Evolutionary conservation across 768 basidiomycete genomes (phyloP).

Genomic region (Termitomyces sp.): DNA sequence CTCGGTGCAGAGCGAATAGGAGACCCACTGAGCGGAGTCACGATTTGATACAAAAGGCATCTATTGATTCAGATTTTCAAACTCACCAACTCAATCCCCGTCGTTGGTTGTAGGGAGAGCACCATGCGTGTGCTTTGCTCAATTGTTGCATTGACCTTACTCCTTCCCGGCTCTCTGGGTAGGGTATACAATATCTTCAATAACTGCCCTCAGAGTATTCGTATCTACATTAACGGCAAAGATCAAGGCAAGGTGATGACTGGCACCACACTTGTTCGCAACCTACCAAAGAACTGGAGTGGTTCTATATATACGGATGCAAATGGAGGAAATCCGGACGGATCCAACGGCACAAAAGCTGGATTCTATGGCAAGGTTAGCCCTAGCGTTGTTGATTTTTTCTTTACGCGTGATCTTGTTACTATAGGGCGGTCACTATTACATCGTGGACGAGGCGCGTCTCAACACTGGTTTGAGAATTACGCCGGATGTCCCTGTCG

Average conservation of each 20-base stretch:
- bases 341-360: slow-evolving; percentile 19
- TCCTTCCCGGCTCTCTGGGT: neutral
- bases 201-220: neutral
- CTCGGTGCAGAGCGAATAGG: neutral
- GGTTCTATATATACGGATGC: slow-evolving; percentile 23
- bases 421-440: slow-evolving; percentile 21
- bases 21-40: neutral
- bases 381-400: neutral
- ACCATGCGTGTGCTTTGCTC: neutral
- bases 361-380: slow-evolving; percentile 23
- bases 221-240: slow-evolving; percentile 1
- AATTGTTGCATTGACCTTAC: neutral
- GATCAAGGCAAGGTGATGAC: slow-evolving; percentile 7
- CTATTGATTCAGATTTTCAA: neutral
- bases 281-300: slow-evolving; percentile 16
- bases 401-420: neutral
- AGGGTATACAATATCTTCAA: slow-evolving; percentile 14
- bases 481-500: slow-evolving; percentile 16
- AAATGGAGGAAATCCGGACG: slow-evolving; percentile 20
- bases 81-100: neutral
- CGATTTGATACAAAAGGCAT: neutral
- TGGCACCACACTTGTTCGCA: slow-evolving; percentile 1
- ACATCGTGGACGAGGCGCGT: slow-evolving; percentile 24
- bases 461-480: slow-evolving; percentile 31
- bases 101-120: neutral